Percentiles rank a stretch among this genome's conserved stretches.
Evolutionary conservation across 108 stramenopile species (phyloP).

Genomic region (Schizochytrium sp.): DNA sequence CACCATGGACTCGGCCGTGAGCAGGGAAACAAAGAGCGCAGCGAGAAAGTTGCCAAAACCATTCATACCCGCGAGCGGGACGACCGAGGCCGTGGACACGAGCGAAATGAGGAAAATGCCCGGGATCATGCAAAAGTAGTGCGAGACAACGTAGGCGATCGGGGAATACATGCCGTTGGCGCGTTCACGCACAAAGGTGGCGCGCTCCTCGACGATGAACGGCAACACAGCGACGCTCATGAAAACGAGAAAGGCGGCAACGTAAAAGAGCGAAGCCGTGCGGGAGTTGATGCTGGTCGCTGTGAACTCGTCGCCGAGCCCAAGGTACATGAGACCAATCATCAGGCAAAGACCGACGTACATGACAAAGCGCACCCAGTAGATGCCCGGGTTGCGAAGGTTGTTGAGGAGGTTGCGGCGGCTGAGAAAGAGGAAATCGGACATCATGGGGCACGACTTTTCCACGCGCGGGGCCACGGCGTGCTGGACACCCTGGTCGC

Average conservation of each 20-base stretch:
- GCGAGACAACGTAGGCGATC: neutral
- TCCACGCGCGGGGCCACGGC: neutral
- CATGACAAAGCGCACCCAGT: slow-evolving; percentile 19
- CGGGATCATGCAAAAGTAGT: neutral
- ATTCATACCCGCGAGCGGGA: neutral
- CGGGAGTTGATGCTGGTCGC: neutral
- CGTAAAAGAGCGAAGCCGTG: neutral
- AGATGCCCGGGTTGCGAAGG: slow-evolving; percentile 18
- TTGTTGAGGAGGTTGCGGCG: neutral
- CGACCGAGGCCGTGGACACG: neutral
- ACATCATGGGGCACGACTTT: neutral
- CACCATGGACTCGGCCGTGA: neutral
- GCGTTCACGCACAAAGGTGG: slow-evolving; percentile 52
- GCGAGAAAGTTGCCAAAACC: neutral
- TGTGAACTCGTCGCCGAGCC: neutral
- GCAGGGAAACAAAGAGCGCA: neutral
- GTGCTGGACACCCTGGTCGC: neutral
- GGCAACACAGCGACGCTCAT: slow-evolving; percentile 36
- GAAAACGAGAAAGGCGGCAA: slow-evolving; percentile 17
- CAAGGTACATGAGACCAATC: slow-evolving; percentile 15
- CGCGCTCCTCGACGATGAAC: slow-evolving; percentile 42
- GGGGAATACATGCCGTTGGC: slow-evolving; percentile 43
- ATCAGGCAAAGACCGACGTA: neutral
- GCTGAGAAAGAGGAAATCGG: slow-evolving; percentile 11
- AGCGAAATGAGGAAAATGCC: slow-evolving; percentile 7